These are phyloP conservation scores for Amniculicola lignicola DNA, from an alignment of 495 filamentous ascomycete genomes.

Conservation along the genomic window DNA sequence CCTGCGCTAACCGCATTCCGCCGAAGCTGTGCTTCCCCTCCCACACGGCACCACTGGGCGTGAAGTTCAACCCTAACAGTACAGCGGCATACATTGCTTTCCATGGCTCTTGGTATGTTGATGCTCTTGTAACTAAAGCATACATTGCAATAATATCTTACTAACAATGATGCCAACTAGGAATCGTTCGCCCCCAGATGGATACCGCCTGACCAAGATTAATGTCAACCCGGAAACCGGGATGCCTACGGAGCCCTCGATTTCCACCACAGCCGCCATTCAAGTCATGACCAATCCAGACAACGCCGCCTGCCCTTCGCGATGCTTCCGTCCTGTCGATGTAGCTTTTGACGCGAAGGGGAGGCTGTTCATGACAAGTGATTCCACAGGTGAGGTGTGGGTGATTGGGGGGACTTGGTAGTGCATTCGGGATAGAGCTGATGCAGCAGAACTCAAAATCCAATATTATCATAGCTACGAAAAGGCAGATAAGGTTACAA, in stretches of 20 bases:
- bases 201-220: slow-evolving; percentile 48
- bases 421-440: too few relatives aligned
- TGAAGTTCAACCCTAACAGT: slow-evolving; percentile 34
- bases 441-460: too few relatives aligned
- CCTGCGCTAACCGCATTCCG: slow-evolving; percentile 27
- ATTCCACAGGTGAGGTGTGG: slow-evolving; percentile 48
- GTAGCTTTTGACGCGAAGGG: slow-evolving; percentile 48
- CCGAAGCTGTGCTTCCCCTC: slow-evolving; percentile 35
- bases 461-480: too few relatives aligned
- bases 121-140: too few relatives aligned
- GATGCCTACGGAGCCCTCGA: slow-evolving; percentile 41
- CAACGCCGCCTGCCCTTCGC: slow-evolving; percentile 33
- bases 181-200: slow-evolving; percentile 35
- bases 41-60: slow-evolving; percentile 38
- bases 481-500: too few relatives aligned
- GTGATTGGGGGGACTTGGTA: slow-evolving; percentile 42
- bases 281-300: slow-evolving; percentile 48
- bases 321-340: slow-evolving; percentile 50
- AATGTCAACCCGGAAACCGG: slow-evolving; percentile 42
- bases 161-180: not conserved
- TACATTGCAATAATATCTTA: not conserved
- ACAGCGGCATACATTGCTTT: slow-evolving; percentile 42
- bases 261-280: slow-evolving; percentile 42
- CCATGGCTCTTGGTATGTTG: slow-evolving; percentile 41
- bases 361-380: slow-evolving; percentile 48